Conservation (phyloP, 257 asterid species). For the Solanum virginianum region DNA sequence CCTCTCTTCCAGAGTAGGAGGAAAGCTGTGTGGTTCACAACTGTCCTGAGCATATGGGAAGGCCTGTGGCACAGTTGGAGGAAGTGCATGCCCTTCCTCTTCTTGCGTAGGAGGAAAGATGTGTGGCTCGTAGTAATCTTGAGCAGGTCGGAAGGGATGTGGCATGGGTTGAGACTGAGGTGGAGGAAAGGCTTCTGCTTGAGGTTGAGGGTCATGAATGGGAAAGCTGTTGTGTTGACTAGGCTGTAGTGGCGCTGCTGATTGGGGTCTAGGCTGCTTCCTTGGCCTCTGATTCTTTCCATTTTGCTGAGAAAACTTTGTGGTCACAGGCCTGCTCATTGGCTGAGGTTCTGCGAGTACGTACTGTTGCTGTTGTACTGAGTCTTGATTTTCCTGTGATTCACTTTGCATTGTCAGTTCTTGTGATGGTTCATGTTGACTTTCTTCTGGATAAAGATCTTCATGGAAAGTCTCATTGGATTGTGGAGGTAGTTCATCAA, state of each 20-base stretch:
- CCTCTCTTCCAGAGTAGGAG: neutral
- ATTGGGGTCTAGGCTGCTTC: neutral
- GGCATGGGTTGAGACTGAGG: neutral
- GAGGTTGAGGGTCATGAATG: neutral
- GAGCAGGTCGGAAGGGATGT: conserved; percentile 2
- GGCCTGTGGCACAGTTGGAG: neutral
- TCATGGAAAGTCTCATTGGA: neutral
- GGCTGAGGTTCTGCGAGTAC: neutral
- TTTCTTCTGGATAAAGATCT: conserved; percentile 4
- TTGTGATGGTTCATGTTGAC: neutral
- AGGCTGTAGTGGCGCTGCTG: neutral
- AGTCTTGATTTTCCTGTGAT: neutral
- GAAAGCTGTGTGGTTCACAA: neutral
- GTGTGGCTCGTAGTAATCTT: neutral
- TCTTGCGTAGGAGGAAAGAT: neutral
- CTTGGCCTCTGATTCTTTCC: neutral
- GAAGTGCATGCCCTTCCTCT: neutral
- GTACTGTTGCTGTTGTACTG: neutral
- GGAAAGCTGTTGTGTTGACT: neutral
- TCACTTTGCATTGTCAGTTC: neutral
- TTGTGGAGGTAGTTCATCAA: conserved; percentile 5
- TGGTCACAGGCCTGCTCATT: neutral
- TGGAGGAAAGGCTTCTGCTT: conserved; percentile 3
- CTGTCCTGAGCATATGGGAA: neutral
- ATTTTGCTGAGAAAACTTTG: neutral